Base-by-base conservation (phyloP, 345 rosid species). In the Hibiscus trionum region DNA sequence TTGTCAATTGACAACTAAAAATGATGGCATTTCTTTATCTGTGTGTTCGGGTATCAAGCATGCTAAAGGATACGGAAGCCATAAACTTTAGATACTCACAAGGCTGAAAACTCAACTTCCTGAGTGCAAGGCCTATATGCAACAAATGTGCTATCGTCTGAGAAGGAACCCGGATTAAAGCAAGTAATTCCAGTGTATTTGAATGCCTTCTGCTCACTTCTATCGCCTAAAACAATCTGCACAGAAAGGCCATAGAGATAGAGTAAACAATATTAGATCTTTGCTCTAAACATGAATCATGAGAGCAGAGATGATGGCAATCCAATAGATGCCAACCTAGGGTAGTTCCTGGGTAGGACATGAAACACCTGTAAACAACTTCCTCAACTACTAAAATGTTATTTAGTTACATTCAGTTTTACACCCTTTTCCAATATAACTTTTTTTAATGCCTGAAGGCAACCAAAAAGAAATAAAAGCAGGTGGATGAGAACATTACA, bases 121-220 rank as follows among this genome's bases (percentile, higher is more conserved):
- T 85, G 91, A 14, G 92, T 82, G 74, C 86, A 88, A 66, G 96
- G 96, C 33, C 91, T 87, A 80, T 88, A 93, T 16, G 86, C 96
- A 65, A 91, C 90, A 69, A 91, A 91, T 21, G 91, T 90, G 78
- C 83, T 80, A 66, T 91, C 94, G 1, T 66, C 79, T 66, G 96
- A 80, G 81, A 93, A 95, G 44, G 98, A 89, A 63, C 94, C 98
- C 21, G 96, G 96, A 84, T 95, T 92, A 73, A 92, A 90, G 79
- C 97, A 95, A 57, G 96, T 93, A 50, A 84, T 88, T 77, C 91
- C 96, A 0, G 88, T 82, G 82, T 81, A 88, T 69, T 85, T 83
- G 86, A 88, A 89, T 26, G 85, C 93, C 83, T 87, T 90, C 83
- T 89, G 97, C 80, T 86, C 90, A 68, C 98, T 86, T 75, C 63